phyloP scores from a whole-genome alignment of 1,139 yeast species.

The Sugiyamaella novakii region DNA sequence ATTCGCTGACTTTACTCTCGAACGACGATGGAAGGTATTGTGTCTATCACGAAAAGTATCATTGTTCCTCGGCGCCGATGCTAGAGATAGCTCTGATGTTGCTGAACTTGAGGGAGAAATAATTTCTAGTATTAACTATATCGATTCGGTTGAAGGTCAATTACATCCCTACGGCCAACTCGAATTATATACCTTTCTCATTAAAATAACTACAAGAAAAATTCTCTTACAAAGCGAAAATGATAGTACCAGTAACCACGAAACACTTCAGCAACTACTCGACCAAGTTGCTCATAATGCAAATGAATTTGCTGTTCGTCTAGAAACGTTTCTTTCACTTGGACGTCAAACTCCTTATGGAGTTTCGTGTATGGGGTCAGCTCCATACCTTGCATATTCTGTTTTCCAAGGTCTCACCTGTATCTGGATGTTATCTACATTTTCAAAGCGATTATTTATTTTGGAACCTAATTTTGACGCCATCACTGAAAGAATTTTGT shows the following conservation, averaged over 20 bases:
- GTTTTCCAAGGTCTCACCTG: slow-evolving; percentile 18
- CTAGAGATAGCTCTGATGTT: not conserved
- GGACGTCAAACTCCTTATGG: slow-evolving; percentile 17
- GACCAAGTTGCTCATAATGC: slow-evolving; percentile 1
- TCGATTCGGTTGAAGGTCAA: slow-evolving; percentile 15
- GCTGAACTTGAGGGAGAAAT: slow-evolving; percentile 13
- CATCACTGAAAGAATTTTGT: slow-evolving; percentile 4
- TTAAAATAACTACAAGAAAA: slow-evolving; percentile 14
- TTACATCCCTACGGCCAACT: slow-evolving; percentile 19
- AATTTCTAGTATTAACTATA: slow-evolving; percentile 6
- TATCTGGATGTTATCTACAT: slow-evolving; percentile 17
- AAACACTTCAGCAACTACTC: not conserved
- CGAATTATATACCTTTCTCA: slow-evolving; percentile 9
- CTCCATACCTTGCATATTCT: slow-evolving; percentile 14
- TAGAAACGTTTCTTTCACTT: slow-evolving; percentile 14
- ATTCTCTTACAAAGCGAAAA: slow-evolving; percentile 2
- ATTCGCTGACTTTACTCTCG: slow-evolving; percentile 14
- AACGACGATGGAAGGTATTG: slow-evolving; percentile 18
- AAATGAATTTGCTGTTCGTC: slow-evolving; percentile 11
- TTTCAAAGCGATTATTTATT: slow-evolving; percentile 11
- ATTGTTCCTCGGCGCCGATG: slow-evolving; percentile 1
- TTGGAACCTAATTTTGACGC: slow-evolving; percentile 14
- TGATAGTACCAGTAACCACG: not conserved
- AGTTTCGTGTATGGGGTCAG: slow-evolving; percentile 17
- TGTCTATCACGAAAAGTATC: slow-evolving; percentile 14